Evolutionary conservation across 306 rosid genomes (phyloP).

Genomic region (Pyrus bretschneideri): DNA sequence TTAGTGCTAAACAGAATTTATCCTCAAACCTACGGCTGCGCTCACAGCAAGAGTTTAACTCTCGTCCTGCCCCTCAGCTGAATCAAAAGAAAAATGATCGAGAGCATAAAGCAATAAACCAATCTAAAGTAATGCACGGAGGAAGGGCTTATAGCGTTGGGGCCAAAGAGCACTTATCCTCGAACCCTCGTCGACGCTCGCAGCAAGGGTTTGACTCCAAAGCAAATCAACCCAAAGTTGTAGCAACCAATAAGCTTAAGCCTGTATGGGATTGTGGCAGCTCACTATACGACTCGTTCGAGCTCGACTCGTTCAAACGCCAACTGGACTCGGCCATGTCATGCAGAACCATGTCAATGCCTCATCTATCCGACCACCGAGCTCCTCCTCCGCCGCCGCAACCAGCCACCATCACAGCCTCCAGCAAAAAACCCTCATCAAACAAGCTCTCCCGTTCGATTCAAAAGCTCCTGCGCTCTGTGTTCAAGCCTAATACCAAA

Average conservation of each 20-base stretch:
- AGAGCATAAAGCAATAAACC: background rate
- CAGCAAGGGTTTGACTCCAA: background rate
- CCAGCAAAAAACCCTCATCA: constrained; percentile 33
- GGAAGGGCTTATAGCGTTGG: background rate
- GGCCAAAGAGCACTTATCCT: background rate
- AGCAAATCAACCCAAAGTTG: background rate
- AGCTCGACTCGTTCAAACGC: constrained; percentile 70
- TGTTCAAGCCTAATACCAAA: constrained; percentile 39
- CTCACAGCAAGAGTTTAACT: background rate
- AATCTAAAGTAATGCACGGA: background rate
- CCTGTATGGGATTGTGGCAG: constrained; percentile 86
- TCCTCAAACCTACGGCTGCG: background rate
- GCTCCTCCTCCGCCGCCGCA: constrained; percentile 1
- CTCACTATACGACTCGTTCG: constrained; percentile 84
- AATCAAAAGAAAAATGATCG: background rate
- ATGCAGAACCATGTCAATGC: constrained; percentile 62
- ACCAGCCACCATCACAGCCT: background rate
- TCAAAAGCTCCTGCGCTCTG: constrained; percentile 55
- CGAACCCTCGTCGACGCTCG: background rate
- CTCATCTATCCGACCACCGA: constrained; percentile 41
- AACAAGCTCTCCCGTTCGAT: constrained; percentile 55
- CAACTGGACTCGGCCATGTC: constrained; percentile 73
- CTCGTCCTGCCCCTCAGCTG: background rate
- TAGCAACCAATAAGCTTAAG: background rate
- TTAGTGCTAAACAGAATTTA: background rate